Conservation (phyloP, 768 basidiomycete genomes). For the Lentinula lateritia region DNA sequence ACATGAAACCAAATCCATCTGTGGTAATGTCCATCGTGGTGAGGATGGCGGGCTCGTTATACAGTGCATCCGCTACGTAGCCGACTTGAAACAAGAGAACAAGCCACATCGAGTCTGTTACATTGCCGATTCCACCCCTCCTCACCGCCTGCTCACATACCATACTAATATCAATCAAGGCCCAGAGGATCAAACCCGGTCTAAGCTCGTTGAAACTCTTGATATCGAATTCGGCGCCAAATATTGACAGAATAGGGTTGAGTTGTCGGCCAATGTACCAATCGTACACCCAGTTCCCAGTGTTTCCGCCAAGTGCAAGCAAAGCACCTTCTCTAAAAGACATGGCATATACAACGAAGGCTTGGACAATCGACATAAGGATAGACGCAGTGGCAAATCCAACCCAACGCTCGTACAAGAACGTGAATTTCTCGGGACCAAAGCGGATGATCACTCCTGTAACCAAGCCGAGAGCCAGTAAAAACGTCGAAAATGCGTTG, state of each 20-base stretch:
- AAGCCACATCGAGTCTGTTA: slow-evolving; percentile 91
- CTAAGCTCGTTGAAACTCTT: slow-evolving; percentile 81
- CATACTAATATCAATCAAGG: slow-evolving; percentile 85
- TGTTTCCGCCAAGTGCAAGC: slow-evolving; percentile 90
- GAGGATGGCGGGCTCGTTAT: slow-evolving; percentile 89
- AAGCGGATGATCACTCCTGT: slow-evolving; percentile 63
- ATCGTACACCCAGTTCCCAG: slow-evolving; percentile 83
- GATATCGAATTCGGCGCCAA: slow-evolving; percentile 42
- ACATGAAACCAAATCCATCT: slow-evolving; percentile 99
- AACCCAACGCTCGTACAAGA: slow-evolving; percentile 88
- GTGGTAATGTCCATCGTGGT: slow-evolving; percentile 98
- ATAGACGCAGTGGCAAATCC: slow-evolving; percentile 83
- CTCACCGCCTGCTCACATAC: slow-evolving; percentile 85
- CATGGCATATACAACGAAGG: slow-evolving; percentile 56
- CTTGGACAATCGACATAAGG: slow-evolving; percentile 75
- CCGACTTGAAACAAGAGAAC: slow-evolving; percentile 80
- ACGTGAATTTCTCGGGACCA: slow-evolving; percentile 80
- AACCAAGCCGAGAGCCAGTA: slow-evolving; percentile 73
- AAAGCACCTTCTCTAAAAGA: slow-evolving; percentile 70
- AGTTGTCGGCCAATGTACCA: slow-evolving; percentile 94
- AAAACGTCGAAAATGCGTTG: slow-evolving; percentile 87
- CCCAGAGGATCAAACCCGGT: slow-evolving; percentile 90
- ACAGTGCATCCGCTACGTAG: slow-evolving; percentile 84
- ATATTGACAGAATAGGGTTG: slow-evolving; percentile 72
- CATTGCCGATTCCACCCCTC: slow-evolving; percentile 52